These are phyloP conservation scores for Domatiomyces catenatus DNA, from an alignment of 2,329 filamentous ascomycete genomes.

Conservation along the genomic window DNA sequence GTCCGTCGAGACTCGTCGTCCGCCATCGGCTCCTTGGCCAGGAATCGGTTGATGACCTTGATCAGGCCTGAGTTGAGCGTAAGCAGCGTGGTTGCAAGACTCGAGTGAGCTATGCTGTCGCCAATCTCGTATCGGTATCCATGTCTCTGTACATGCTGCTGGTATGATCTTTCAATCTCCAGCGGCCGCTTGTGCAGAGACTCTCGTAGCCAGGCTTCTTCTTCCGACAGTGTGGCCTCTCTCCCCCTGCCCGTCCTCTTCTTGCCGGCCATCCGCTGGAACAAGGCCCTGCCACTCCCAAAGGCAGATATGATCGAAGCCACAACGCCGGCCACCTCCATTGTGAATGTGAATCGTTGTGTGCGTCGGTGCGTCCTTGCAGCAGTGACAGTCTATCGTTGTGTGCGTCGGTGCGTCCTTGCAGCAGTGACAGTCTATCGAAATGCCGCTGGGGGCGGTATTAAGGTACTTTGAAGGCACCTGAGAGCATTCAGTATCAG, in stretches of 20 bases:
- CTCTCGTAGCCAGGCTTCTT: constrained; percentile 13
- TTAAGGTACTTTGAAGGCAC: neutral
- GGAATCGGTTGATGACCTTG: constrained; percentile 14
- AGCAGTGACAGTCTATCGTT: neutral
- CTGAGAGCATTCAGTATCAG: neutral
- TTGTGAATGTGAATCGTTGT: constrained; percentile 11
- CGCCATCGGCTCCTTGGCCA: constrained; percentile 7
- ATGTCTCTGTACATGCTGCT: constrained; percentile 11
- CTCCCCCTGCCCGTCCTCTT: constrained; percentile 7
- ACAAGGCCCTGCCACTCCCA: constrained; percentile 12
- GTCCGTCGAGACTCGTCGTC: constrained; percentile 6
- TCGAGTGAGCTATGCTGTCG: constrained; percentile 13
- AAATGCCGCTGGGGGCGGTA: neutral
- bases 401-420: neutral
- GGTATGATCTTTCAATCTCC: constrained; percentile 13
- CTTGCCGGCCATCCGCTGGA: constrained; percentile 12
- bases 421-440: neutral
- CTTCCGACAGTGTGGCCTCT: constrained; percentile 9
- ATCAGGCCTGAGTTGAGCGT: constrained; percentile 17
- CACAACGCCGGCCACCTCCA: constrained; percentile 15
- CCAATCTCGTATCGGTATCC: constrained; percentile 15
- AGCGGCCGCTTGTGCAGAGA: constrained; percentile 12
- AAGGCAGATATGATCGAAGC: constrained; percentile 16
- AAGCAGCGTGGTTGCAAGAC: constrained; percentile 16
- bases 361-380: neutral